phyloP scores from a whole-genome alignment of 768 basidiomycete species.

The Lentinus tigrinus region DNA sequence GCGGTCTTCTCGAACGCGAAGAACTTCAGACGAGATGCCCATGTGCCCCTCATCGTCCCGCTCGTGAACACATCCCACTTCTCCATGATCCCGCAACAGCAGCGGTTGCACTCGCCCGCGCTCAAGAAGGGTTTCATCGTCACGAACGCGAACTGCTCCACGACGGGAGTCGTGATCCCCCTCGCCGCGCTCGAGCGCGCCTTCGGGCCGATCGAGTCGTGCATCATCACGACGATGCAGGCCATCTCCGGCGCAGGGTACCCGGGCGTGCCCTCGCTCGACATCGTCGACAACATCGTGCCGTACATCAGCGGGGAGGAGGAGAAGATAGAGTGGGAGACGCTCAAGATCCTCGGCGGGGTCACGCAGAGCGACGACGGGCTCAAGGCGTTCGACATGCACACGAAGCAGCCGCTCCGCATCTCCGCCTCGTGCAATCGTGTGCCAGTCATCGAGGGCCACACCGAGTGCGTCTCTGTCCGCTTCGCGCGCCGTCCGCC shows the following conservation, averaged over 20 bases:
- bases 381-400: constrained; percentile 77
- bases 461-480: constrained; percentile 87
- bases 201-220: constrained; percentile 91
- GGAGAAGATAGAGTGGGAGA: constrained; percentile 99
- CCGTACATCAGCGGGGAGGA: constrained; percentile 93
- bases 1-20: constrained; percentile 98
- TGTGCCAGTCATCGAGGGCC: constrained; percentile 94
- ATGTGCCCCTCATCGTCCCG: constrained; percentile 93
- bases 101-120: constrained; percentile 58
- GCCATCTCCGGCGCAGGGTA: constrained; percentile 99
- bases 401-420: constrained; percentile 73
- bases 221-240: constrained; percentile 94
- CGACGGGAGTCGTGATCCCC: constrained; percentile 91
- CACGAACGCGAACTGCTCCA: constrained; percentile 98
- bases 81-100: constrained; percentile 83
- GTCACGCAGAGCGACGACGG: constrained; percentile 56
- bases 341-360: constrained; percentile 93
- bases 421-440: constrained; percentile 93
- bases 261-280: constrained; percentile 86
- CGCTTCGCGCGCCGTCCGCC: constrained; percentile 78
- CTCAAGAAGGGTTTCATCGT: constrained; percentile 90
- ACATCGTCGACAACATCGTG: constrained; percentile 94
- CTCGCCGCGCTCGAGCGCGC: constrained; percentile 84
- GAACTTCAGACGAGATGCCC: constrained; percentile 89
- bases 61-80: constrained; percentile 90